These are phyloP conservation scores for Lactifluus subvellereus DNA, from an alignment of 768 basidiomycete genomes.

Conservation along the genomic window DNA sequence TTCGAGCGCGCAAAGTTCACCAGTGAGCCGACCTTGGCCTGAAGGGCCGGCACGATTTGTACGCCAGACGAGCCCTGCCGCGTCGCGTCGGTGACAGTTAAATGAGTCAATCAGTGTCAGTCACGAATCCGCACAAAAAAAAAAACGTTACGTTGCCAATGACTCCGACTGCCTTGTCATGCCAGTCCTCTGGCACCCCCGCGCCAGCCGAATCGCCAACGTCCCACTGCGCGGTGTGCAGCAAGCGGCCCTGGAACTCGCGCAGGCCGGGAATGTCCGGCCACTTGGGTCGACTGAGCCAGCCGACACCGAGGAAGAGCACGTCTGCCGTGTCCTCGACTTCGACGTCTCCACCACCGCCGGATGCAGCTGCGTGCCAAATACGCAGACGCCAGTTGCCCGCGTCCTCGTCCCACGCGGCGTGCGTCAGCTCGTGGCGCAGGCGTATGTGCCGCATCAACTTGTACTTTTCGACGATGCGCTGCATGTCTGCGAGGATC, in stretches of 20 bases:
- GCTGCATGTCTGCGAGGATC: slow-evolving; percentile 49
- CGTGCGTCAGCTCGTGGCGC: slow-evolving; percentile 34
- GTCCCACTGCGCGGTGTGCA: slow-evolving; percentile 58
- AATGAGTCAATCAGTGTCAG: no score
- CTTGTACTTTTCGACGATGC: slow-evolving; percentile 51
- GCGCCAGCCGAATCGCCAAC: slow-evolving; percentile 27
- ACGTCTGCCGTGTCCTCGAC: slow-evolving; percentile 53
- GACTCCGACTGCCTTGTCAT: slow-evolving; percentile 48
- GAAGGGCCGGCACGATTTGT: slow-evolving; percentile 54
- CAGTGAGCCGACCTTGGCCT: slow-evolving; percentile 45
- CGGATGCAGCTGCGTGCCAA: not conserved
- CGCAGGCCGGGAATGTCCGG: slow-evolving; percentile 57
- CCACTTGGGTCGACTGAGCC: slow-evolving; percentile 57
- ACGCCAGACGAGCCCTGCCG: slow-evolving; percentile 55
- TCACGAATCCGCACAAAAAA: not conserved
- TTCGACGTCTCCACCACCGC: slow-evolving; percentile 23
- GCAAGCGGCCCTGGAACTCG: slow-evolving; percentile 48
- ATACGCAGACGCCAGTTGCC: slow-evolving; percentile 12
- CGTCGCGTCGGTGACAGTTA: no score
- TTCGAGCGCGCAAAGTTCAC: slow-evolving; percentile 53
- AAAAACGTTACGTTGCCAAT: slow-evolving; percentile 49
- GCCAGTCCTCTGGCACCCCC: slow-evolving; percentile 42
- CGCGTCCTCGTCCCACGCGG: slow-evolving; percentile 11
- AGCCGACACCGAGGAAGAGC: slow-evolving; percentile 50
- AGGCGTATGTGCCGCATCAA: slow-evolving; percentile 50